These are phyloP conservation scores for Boletus rufocinnamomeus DNA, from an alignment of 768 basidiomycete species.

Conservation along the genomic window DNA sequence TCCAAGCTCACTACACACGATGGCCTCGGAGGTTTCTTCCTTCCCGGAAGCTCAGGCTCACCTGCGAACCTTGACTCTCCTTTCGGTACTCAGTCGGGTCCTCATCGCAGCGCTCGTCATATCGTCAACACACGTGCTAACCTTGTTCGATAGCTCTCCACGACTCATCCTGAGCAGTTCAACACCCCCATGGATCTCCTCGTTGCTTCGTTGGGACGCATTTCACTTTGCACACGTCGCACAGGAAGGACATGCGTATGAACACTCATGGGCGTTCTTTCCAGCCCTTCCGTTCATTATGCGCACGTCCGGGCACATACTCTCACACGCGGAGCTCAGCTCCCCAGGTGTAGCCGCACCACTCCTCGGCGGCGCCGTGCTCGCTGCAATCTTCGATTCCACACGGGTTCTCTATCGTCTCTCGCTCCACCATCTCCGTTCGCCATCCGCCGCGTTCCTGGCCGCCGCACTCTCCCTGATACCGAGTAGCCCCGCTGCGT, in stretches of 20 bases:
- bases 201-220: conserved; percentile 81
- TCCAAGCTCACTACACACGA: background rate
- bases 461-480: conserved; percentile 70
- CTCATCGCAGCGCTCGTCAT: conserved; percentile 21
- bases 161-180: conserved; percentile 18
- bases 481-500: conserved; percentile 75
- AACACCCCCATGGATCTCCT: conserved; percentile 24
- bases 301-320: conserved; percentile 35
- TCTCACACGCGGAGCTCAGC: conserved; percentile 15
- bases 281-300: conserved; percentile 66
- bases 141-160: conserved; percentile 33
- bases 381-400: conserved; percentile 43
- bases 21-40: background rate
- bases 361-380: conserved; percentile 40
- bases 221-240: conserved; percentile 81
- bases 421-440: conserved; percentile 56
- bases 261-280: conserved; percentile 89
- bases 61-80: conserved; percentile 22
- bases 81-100: conserved; percentile 27
- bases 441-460: conserved; percentile 59
- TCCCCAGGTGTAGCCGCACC: conserved; percentile 23
- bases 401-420: conserved; percentile 56
- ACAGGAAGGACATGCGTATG: conserved; percentile 55
- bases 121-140: conserved; percentile 22
- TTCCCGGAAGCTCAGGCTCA: conserved; percentile 10